These are phyloP conservation scores for Trichosphaerium sp. DNA, from an alignment of 78 protist species.

Conservation along the genomic window DNA sequence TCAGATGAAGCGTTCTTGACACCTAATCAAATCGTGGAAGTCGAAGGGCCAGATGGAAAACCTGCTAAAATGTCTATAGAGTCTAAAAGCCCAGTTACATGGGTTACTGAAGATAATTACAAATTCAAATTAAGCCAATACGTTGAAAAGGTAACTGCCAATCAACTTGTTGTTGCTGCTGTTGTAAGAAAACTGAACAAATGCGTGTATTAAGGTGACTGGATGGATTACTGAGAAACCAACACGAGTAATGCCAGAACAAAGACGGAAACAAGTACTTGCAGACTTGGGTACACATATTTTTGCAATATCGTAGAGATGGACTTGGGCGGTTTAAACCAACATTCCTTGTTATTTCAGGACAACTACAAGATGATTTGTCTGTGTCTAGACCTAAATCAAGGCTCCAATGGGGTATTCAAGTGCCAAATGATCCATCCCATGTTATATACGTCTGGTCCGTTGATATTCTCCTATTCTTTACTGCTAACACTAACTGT, in stretches of 20 bases:
- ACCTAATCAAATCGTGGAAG: constrained; percentile 36
- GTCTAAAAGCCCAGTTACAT: constrained; percentile 28
- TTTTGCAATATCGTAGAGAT: not conserved
- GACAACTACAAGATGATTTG: no score
- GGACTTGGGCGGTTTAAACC: no score
- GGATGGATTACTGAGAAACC: not conserved
- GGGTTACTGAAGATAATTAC: constrained; percentile 63
- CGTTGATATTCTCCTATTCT: no score
- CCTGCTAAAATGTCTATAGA: constrained; percentile 14
- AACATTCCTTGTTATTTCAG: no score
- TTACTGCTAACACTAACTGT: no score
- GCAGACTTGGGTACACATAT: not conserved
- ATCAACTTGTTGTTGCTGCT: no score
- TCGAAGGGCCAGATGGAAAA: not conserved
- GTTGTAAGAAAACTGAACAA: no score
- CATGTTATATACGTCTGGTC: constrained; percentile 97
- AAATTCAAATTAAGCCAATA: constrained; percentile 43
- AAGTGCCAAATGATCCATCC: constrained; percentile 67
- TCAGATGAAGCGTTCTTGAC: constrained; percentile 84
- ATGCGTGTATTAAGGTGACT: no score
- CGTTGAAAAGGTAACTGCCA: not conserved
- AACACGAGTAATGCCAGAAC: not conserved
- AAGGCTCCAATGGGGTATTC: constrained; percentile 80
- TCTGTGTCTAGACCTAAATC: constrained; percentile 64
- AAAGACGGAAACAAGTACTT: not conserved